Percentiles rank a stretch among this genome's conserved stretches.
Evolutionary conservation across 73 alveolate species (phyloP).

Genomic region (Paramecium biaurelia): DNA sequence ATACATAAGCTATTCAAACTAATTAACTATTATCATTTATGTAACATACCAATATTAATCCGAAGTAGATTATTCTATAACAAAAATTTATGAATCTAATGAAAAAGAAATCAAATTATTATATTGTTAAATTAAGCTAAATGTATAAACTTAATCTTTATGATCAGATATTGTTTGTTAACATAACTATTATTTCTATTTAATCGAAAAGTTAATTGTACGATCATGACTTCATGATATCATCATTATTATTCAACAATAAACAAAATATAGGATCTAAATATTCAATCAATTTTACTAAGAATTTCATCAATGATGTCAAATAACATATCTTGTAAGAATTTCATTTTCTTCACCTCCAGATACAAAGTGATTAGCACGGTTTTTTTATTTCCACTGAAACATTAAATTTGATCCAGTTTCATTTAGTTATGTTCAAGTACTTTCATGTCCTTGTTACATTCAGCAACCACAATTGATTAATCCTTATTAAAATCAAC

Average conservation of each 20-base stretch:
- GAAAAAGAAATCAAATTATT: not conserved
- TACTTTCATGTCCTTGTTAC: not conserved
- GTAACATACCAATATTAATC: not conserved
- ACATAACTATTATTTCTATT: not conserved
- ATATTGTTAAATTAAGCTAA: not conserved
- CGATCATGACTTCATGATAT: not conserved
- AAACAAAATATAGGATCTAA: not conserved
- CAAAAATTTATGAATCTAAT: not conserved
- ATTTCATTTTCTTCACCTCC: not conserved
- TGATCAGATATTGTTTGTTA: not conserved
- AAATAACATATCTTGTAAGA: not conserved
- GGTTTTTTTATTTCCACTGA: not conserved
- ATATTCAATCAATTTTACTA: not conserved
- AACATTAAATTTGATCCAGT: not conserved
- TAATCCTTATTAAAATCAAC: not conserved
- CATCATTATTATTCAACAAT: not conserved
- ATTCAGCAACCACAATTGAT: not conserved
- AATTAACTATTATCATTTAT: not conserved
- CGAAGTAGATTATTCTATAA: not conserved
- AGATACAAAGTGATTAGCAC: not conserved
- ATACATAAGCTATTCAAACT: not conserved
- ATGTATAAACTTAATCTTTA: not conserved
- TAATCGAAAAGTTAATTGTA: not conserved
- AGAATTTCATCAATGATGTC: not conserved
- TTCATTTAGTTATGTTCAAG: not conserved